A percentile compares a stretch with the other conserved stretches of the same genome.
phyloP scores from a whole-genome alignment of 2,329 filamentous ascomycete species.

The Chrysoporthe deuterocubensis region DNA sequence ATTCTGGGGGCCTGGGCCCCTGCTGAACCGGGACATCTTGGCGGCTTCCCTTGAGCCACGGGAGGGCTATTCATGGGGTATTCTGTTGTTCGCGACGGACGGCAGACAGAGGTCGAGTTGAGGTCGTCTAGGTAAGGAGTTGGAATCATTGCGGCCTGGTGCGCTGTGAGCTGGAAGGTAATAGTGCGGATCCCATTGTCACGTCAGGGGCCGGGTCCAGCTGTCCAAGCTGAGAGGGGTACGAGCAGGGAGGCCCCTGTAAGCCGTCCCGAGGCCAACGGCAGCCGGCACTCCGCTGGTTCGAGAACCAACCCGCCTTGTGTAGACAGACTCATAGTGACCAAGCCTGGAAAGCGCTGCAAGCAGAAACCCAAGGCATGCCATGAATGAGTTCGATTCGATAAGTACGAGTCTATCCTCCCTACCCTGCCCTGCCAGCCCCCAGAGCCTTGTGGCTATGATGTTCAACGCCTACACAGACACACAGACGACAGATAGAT shows the following conservation, averaged over 20 bases:
- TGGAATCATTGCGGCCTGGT: not conserved
- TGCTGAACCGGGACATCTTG: conserved; percentile 50
- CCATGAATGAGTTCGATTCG: not conserved
- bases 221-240: not conserved
- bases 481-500: not conserved
- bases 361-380: not conserved
- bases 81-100: not conserved
- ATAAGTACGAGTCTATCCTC: not conserved
- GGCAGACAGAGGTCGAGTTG: not conserved
- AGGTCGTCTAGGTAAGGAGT: not conserved
- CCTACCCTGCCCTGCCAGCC: not conserved
- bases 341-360: not conserved
- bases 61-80: not conserved
- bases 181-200: not conserved
- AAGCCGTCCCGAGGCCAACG: not conserved
- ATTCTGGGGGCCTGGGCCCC: conserved; percentile 41
- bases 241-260: not conserved
- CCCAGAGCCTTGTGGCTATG: not conserved
- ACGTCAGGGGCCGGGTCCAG: conserved; percentile 9
- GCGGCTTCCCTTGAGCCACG: conserved; percentile 11
- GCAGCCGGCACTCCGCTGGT: no score
- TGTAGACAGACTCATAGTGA: no score
- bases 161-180: not conserved
- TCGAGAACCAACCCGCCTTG: no score
- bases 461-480: not conserved